Base-by-base conservation (phyloP, 2,329 filamentous ascomycete genomes). In the Colletotrichum endophyticum region DNA sequence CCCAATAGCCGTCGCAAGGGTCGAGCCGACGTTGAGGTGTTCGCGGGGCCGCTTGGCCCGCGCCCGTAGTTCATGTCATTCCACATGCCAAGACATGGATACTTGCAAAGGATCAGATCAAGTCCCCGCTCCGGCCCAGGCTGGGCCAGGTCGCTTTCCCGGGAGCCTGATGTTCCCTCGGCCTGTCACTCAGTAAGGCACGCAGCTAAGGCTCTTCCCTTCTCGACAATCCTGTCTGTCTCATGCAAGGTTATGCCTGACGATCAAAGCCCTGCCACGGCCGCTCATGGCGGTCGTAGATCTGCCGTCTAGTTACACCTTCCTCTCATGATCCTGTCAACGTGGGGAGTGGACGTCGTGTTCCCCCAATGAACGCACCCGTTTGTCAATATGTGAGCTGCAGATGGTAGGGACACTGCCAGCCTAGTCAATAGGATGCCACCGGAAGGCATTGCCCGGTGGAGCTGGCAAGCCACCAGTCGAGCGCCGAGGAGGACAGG, bases 351-450 rank as follows among this genome's bases (percentile, higher is more conserved):
- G 32, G 25, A 34, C 8, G 61, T 30, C 19, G n/a, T 36, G 13
- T 13, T 27, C 56, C 56, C n/a, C 53, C 64, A 56, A 64, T 64
- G 66, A 28, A n/a, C 68, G 15, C n/a, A 22, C 15, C 30, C 34
- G 34, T 16, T 22, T 25, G 63, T 68, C 44, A 30, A 30, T 39
- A 27, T 39, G 66, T 30, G n/a, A 61, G 28, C 49, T 71, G 44
- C 27, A 66, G 64, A 74, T 30, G 28, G 56, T 56, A 39, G 61
- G 34, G 34, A 62, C 64, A 34, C 39, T 13, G 44, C n/a, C 61
- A 75, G 62, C 30, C 72, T 57, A 32, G 12, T 75, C 72, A 75
- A 67, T 77, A 56, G 62, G 49, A 57, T 71, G 62, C 44, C 25
- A 16, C 59, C 72, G 70, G 66, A 66, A 59, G 64, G 61, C 61